Conservation (phyloP, 1,139 yeast genomes). For the Blastobotrys capitulatus region DNA sequence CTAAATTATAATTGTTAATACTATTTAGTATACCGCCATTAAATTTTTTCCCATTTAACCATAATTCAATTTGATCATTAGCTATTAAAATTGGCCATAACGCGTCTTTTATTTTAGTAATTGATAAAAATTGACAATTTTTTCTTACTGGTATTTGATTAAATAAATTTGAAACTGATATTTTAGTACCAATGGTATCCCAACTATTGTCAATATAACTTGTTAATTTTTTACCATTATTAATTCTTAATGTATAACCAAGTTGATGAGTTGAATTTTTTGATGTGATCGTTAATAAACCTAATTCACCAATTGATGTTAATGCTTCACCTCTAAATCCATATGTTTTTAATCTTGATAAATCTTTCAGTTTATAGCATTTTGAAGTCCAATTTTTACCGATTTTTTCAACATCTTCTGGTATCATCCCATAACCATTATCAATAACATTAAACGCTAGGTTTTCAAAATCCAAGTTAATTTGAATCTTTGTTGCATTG, state of each 20-base stretch:
- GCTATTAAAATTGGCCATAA: conserved; percentile 1
- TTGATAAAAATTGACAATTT: conserved; percentile 4
- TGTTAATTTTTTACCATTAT: conserved; percentile 13
- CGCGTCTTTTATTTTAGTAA: background rate
- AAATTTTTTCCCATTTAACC: background rate
- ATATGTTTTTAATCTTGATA: conserved; percentile 47
- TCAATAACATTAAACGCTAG: conserved; percentile 44
- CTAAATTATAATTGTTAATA: background rate
- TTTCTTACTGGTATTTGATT: conserved; percentile 55
- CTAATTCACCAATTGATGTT: conserved; percentile 44
- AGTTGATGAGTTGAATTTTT: conserved; percentile 34
- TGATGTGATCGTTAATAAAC: conserved; percentile 26
- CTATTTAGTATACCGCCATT: background rate
- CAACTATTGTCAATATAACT: conserved; percentile 7
- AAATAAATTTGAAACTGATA: conserved; percentile 47
- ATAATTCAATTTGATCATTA: background rate
- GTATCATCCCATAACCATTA: conserved; percentile 50
- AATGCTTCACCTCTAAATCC: conserved; percentile 86
- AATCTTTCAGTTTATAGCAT: conserved; percentile 40
- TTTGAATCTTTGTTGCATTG: conserved; percentile 39
- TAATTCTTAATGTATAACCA: conserved; percentile 25
- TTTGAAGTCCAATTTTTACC: conserved; percentile 25
- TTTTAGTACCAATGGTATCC: conserved; percentile 44
- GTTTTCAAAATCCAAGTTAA: conserved; percentile 38
- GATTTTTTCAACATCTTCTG: conserved; percentile 43